phyloP scores from a whole-genome alignment of 257 asterid species.

The Capsicum chinense region DNA sequence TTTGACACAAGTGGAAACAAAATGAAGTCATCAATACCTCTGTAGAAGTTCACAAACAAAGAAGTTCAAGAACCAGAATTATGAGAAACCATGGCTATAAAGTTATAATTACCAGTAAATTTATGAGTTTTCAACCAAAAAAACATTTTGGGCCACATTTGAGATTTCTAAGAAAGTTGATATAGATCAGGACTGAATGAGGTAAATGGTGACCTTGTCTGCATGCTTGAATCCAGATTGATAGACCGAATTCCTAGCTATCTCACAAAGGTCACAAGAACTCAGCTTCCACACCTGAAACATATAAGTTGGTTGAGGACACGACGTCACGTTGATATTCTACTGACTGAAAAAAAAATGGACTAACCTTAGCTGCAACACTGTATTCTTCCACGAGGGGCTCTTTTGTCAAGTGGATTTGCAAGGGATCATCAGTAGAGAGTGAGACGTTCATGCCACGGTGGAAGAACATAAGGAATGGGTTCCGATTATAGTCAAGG shows the following conservation, averaged over 20 bases:
- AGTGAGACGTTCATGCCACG: conserved; percentile 90
- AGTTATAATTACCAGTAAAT: not conserved
- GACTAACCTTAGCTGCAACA: conserved; percentile 86
- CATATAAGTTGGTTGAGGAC: conserved; percentile 30
- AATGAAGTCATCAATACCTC: not conserved
- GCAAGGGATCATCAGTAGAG: conserved; percentile 89
- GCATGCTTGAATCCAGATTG: conserved; percentile 90
- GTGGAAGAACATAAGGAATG: conserved; percentile 90
- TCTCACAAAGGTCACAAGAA: conserved; percentile 95
- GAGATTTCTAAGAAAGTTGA: not conserved
- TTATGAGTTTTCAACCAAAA: conserved; percentile 26
- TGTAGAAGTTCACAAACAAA: not conserved
- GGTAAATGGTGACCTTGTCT: conserved; percentile 65
- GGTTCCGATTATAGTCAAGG: conserved; percentile 88
- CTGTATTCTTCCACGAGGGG: conserved; percentile 97
- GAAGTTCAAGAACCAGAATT: not conserved
- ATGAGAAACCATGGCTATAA: not conserved
- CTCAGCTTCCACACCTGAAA: conserved; percentile 95
- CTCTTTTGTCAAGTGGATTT: conserved; percentile 91
- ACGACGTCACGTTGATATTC: conserved; percentile 25
- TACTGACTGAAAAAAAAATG: conserved; percentile 23
- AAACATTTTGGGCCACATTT: not conserved
- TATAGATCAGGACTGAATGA: not conserved
- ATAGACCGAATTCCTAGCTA: conserved; percentile 90
- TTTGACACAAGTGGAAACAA: not conserved